Conservation (phyloP, 208 protist genomes). For the Trypanosoma melophagium region DNA sequence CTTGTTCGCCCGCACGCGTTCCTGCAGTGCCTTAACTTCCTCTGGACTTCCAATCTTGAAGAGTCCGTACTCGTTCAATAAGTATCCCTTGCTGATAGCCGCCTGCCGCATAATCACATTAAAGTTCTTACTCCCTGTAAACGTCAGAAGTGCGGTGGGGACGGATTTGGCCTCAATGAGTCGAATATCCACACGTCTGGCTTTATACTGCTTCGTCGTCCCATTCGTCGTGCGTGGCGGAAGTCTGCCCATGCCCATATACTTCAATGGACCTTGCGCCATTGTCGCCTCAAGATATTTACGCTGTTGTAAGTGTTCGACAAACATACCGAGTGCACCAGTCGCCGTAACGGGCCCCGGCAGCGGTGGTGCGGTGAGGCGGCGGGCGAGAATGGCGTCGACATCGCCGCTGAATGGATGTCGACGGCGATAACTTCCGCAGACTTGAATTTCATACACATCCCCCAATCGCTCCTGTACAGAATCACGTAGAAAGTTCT, state of each 20-base stretch:
- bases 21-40: conserved; percentile 78
- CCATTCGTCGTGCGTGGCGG: conserved; percentile 72
- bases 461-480: conserved; percentile 55
- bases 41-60: conserved; percentile 84
- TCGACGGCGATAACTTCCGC: conserved; percentile 86
- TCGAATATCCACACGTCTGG: conserved; percentile 89
- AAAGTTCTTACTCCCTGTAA: conserved; percentile 93
- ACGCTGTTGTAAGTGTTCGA: conserved; percentile 59
- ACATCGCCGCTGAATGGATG: conserved; percentile 86
- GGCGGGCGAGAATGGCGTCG: conserved; percentile 83
- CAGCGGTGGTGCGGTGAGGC: conserved; percentile 51
- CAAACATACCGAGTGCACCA: conserved; percentile 60
- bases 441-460: conserved; percentile 80
- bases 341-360: conserved; percentile 68
- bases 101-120: conserved; percentile 92
- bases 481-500: conserved; percentile 75
- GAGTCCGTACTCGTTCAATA: conserved; percentile 90
- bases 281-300: conserved; percentile 87
- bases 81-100: conserved; percentile 86
- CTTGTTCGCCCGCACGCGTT: conserved; percentile 72
- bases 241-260: conserved; percentile 89
- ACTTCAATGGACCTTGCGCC: conserved; percentile 86
- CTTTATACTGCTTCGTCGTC: conserved; percentile 83
- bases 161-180: conserved; percentile 85
- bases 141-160: conserved; percentile 89